Base-by-base conservation (phyloP, 1,284 basidiomycete species). In the Porodaedalea pini region DNA sequence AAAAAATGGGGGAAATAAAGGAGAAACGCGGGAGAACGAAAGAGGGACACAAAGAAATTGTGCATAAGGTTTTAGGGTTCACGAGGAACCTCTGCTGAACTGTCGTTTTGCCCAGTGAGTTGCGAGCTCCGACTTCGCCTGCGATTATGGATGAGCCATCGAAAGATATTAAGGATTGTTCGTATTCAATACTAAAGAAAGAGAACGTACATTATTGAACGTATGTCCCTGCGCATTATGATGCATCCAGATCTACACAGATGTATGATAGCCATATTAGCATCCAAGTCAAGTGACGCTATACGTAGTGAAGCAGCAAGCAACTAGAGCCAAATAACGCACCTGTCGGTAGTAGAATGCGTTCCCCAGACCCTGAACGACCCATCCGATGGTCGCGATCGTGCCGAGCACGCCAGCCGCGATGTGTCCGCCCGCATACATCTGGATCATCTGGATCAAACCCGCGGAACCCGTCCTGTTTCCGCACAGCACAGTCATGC, bases 391-490 rank as follows among this genome's bases (percentile, higher is more conserved):
- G 6, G 90, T 93, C 2, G 94, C 81, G 48, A 99, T 71, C 11
- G 85, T 76, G 45, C 90, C 86, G 53, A 98, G 78, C 51, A 94
- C 78, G 51, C 83, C 93, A 17, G 92, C 87, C 21, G 84, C 82
- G 71, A 90, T 75, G 48, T 78, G 75, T 48, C 79, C 76, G 44
- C 72, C 68, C n/a, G 78, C 76, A 69, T 85, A 92, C 76, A 86
- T 85, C 61, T 85, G 77, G 64, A 97, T 91, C 32, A 88, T 96
- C 71, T 94, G 92, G 68, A 98, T 92, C 47, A 99, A 78, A n/a
- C 97, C 96, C 10, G 92, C 94, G 39, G 92, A 92, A 25, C 96
- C 96, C 41, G 95, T 97, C 59, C 90, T 89, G 15, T 67, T 70
- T 61, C 71, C 68, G 8, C 71, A 69, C 34, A 71, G 63, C 23